phyloP scores from a whole-genome alignment of 345 rosid genomes.

The Hevea brasiliensis region DNA sequence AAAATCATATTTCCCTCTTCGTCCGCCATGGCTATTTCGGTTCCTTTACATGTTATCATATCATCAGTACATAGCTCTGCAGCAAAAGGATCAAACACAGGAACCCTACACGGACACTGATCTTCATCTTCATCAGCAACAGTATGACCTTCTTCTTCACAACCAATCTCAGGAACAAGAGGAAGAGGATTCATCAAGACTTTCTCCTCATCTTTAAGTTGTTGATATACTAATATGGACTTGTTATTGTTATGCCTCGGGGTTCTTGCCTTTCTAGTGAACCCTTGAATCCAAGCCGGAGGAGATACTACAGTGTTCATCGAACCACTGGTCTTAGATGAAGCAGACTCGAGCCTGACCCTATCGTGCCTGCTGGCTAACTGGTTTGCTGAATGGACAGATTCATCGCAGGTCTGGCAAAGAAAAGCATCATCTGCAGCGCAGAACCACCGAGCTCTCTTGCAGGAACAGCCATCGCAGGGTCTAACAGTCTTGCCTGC shows the following conservation, averaged over 20 bases:
- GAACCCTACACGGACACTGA: constrained; percentile 42
- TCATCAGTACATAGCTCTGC: constrained; percentile 18
- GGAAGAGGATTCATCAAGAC: constrained; percentile 14
- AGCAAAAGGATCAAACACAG: constrained; percentile 47
- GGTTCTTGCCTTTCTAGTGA: constrained; percentile 53
- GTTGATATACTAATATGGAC: constrained; percentile 1
- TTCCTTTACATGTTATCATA: constrained; percentile 20
- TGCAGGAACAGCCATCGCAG: constrained; percentile 21
- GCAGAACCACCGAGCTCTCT: constrained; percentile 61
- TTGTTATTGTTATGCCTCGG: constrained; percentile 36
- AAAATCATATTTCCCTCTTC: constrained; percentile 20
- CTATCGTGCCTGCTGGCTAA: constrained; percentile 62
- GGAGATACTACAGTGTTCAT: background rate
- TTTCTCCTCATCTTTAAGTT: constrained; percentile 14
- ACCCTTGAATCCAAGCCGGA: constrained; percentile 56
- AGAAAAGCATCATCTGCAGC: constrained; percentile 68
- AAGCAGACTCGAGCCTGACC: constrained; percentile 43
- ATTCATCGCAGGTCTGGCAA: constrained; percentile 63
- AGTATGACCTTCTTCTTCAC: constrained; percentile 36
- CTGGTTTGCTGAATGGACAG: constrained; percentile 65
- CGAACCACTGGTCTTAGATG: background rate
- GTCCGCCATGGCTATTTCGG: background rate
- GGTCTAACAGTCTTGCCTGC: constrained; percentile 38
- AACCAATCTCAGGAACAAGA: constrained; percentile 53
- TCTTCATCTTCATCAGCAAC: constrained; percentile 38